Evolutionary conservation across 805 yeast species (phyloP).

Genomic region (Grigorovia jiainica): DNA sequence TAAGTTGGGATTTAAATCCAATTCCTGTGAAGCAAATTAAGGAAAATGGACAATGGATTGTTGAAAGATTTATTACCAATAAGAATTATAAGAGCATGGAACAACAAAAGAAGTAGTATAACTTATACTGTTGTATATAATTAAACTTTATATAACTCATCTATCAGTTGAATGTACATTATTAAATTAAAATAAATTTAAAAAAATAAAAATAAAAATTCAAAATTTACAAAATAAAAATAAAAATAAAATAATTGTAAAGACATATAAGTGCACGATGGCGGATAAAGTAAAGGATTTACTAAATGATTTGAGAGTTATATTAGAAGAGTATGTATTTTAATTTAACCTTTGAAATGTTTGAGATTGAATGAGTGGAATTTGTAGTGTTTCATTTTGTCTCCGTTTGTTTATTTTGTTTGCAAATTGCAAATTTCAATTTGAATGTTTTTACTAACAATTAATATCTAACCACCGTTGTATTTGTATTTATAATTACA

Average conservation of each 20-base stretch:
- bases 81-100: conserved; percentile 15
- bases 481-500: too few species aligned
- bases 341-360: too few species aligned
- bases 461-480: too few species aligned
- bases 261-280: too few species aligned
- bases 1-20: conserved; percentile 88
- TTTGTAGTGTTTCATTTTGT: not conserved
- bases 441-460: conserved; percentile 2
- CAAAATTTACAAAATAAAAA: not conserved
- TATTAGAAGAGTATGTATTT: not conserved
- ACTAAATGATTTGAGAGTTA: not conserved
- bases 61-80: conserved; percentile 26
- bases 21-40: conserved; percentile 67
- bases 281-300: not conserved
- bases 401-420: not conserved
- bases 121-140: too few species aligned
- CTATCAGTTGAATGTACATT: not conserved
- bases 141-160: not conserved
- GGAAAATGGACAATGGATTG: conserved; percentile 57
- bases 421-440: too few species aligned
- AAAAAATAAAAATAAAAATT: not conserved
- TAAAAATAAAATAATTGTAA: too few species aligned
- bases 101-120: conserved; percentile 3
- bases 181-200: not conserved
- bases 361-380: not conserved